These are phyloP conservation scores for Xylaria sp. DNA, from an alignment of 2,329 filamentous ascomycete species.

Conservation along the genomic window DNA sequence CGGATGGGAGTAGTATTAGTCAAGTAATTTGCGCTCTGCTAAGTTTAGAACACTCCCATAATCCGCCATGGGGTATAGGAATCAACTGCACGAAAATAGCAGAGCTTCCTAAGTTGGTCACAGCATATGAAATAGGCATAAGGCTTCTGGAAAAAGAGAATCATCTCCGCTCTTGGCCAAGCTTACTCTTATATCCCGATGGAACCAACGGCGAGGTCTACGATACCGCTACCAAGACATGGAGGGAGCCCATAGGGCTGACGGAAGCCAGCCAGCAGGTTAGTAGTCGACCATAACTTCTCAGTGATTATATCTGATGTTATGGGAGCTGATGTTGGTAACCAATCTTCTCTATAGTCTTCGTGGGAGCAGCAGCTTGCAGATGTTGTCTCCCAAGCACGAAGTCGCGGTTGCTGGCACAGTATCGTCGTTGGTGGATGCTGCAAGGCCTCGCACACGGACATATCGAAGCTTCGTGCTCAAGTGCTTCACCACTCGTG, in stretches of 20 bases:
- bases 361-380: slow-evolving; percentile 62
- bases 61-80: slow-evolving; percentile 69
- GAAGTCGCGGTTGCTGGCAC: slow-evolving; percentile 55
- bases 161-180: slow-evolving; percentile 57
- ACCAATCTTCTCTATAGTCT: slow-evolving; percentile 39
- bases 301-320: neutral
- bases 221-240: slow-evolving; percentile 70
- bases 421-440: slow-evolving; percentile 64
- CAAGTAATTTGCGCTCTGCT: slow-evolving; percentile 53
- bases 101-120: slow-evolving; percentile 67
- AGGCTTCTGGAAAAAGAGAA: slow-evolving; percentile 52
- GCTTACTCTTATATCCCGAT: slow-evolving; percentile 74
- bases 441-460: slow-evolving; percentile 59
- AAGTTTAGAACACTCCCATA: slow-evolving; percentile 37
- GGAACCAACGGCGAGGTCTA: slow-evolving; percentile 76
- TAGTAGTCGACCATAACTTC: slow-evolving; percentile 30
- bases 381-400: slow-evolving; percentile 54
- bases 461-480: slow-evolving; percentile 58
- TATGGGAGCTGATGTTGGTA: slow-evolving; percentile 19
- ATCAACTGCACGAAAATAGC: slow-evolving; percentile 76
- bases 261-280: slow-evolving; percentile 39
- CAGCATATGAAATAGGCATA: slow-evolving; percentile 64
- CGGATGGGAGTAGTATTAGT: slow-evolving; percentile 64
- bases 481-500: slow-evolving; percentile 23
- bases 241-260: slow-evolving; percentile 59